Conservation (phyloP, 208 protist genomes). For the Trypanosoma mega region DNA sequence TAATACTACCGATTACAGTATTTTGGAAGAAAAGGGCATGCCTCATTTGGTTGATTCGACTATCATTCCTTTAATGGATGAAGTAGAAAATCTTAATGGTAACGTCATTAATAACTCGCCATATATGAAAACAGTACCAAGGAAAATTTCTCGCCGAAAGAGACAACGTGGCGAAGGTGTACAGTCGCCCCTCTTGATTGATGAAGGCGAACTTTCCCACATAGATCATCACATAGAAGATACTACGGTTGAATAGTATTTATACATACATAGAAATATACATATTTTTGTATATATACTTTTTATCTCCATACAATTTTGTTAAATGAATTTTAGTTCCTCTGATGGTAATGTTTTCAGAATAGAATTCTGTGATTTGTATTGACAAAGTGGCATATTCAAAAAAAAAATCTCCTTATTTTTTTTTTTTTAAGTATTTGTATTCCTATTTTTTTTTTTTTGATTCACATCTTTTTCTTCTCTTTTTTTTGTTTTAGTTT, state of each 20-base stretch:
- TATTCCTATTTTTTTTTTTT: neutral
- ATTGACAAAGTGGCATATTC: neutral
- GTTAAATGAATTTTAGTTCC: neutral
- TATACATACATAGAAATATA: too few species aligned
- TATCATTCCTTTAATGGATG: constrained; percentile 36
- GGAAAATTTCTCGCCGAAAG: constrained; percentile 17
- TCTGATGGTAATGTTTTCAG: neutral
- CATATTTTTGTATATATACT: too few species aligned
- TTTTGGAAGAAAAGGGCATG: constrained; percentile 81
- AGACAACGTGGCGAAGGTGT: too few species aligned
- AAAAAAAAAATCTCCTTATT: neutral
- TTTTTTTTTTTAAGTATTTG: neutral
- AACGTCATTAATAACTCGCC: neutral
- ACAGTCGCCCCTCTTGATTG: too few species aligned
- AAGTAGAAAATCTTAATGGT: constrained; percentile 13
- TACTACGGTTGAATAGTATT: neutral
- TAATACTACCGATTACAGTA: constrained; percentile 64
- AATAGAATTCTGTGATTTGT: neutral
- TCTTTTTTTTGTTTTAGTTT: constrained; percentile 13
- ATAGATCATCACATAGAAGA: too few species aligned
- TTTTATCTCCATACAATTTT: too few species aligned
- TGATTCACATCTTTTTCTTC: neutral
- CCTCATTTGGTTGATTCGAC: constrained; percentile 58
- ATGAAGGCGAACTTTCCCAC: too few species aligned
- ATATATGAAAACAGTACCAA: neutral